Conservation (phyloP, 1,139 yeast species). For the Geotrichum aggregatum region DNA sequence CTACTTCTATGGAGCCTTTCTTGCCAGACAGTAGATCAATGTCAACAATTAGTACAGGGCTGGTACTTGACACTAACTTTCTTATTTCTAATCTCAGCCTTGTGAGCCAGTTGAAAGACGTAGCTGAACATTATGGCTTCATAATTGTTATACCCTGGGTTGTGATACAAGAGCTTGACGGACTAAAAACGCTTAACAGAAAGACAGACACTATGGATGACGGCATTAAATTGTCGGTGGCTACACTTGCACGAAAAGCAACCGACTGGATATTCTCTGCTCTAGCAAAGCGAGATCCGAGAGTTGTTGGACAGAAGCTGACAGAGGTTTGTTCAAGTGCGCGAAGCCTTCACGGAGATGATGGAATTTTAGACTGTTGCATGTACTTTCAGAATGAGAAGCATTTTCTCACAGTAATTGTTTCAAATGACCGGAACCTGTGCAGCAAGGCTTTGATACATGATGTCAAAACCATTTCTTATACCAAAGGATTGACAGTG, state of each 20-base stretch:
- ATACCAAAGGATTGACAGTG: slow-evolving; percentile 56
- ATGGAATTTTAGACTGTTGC: slow-evolving; percentile 83
- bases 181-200: slow-evolving; percentile 51
- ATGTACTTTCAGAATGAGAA: slow-evolving; percentile 50
- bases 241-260: slow-evolving; percentile 60
- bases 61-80: slow-evolving; percentile 27
- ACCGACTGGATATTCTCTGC: slow-evolving; percentile 72
- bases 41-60: slow-evolving; percentile 1
- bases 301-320: slow-evolving; percentile 62
- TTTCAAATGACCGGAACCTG: slow-evolving; percentile 80
- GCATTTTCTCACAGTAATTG: slow-evolving; percentile 49
- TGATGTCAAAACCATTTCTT: slow-evolving; percentile 65
- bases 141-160: slow-evolving; percentile 62
- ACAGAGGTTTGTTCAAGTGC: slow-evolving; percentile 47
- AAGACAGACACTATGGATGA: slow-evolving; percentile 19
- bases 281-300: slow-evolving; percentile 49
- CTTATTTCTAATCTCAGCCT: slow-evolving; percentile 23
- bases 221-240: slow-evolving; percentile 13
- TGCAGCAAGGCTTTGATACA: slow-evolving; percentile 73
- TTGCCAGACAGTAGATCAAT: background rate
- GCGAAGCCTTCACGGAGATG: slow-evolving; percentile 54
- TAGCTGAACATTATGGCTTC: slow-evolving; percentile 44
- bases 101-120: slow-evolving; percentile 20
- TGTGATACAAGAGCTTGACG: slow-evolving; percentile 75
- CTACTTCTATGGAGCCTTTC: too few relatives aligned